Conservation (phyloP, 2,329 filamentous ascomycete genomes). For the Pseudovirgaria hyperparasitica region DNA sequence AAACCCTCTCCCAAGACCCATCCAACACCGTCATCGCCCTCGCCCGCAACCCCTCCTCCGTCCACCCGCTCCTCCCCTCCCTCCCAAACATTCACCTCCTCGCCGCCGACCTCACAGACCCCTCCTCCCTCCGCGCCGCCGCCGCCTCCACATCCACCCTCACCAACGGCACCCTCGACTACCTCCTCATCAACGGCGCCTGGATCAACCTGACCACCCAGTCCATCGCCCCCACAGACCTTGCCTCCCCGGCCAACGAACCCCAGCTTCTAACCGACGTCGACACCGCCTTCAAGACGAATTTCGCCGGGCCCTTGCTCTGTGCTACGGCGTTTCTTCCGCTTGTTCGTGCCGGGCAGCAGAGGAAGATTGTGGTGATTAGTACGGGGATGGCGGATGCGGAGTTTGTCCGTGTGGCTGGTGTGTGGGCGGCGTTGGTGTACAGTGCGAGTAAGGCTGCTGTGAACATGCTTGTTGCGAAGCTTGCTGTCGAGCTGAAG, state of each 20-base stretch:
- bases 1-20: slow-evolving; percentile 14
- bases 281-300: slow-evolving; percentile 12
- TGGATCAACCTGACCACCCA: slow-evolving; percentile 12
- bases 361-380: slow-evolving; percentile 31
- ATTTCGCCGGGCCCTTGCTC: slow-evolving; percentile 18
- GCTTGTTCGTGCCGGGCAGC: slow-evolving; percentile 22
- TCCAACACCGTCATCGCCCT: slow-evolving; percentile 21
- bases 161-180: slow-evolving; percentile 26
- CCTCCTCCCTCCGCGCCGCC: slow-evolving; percentile 21
- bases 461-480: slow-evolving; percentile 28
- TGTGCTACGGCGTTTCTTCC: slow-evolving; percentile 28
- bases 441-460: slow-evolving; percentile 29
- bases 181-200: slow-evolving; percentile 29
- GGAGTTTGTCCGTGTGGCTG: slow-evolving; percentile 12
- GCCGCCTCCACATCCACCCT: slow-evolving; percentile 18
- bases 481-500: slow-evolving; percentile 24
- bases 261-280: slow-evolving; percentile 7
- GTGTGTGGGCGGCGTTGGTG: slow-evolving; percentile 11
- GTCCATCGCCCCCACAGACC: slow-evolving; percentile 8
- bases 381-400: slow-evolving; percentile 24
- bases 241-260: slow-evolving; percentile 7
- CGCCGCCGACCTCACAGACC: slow-evolving; percentile 21
- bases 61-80: no score
- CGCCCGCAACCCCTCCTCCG: slow-evolving; percentile 17
- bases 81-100: slow-evolving; percentile 26